phyloP scores from a whole-genome alignment of 1,284 basidiomycete species.

The Trichosporon asahii region DNA sequence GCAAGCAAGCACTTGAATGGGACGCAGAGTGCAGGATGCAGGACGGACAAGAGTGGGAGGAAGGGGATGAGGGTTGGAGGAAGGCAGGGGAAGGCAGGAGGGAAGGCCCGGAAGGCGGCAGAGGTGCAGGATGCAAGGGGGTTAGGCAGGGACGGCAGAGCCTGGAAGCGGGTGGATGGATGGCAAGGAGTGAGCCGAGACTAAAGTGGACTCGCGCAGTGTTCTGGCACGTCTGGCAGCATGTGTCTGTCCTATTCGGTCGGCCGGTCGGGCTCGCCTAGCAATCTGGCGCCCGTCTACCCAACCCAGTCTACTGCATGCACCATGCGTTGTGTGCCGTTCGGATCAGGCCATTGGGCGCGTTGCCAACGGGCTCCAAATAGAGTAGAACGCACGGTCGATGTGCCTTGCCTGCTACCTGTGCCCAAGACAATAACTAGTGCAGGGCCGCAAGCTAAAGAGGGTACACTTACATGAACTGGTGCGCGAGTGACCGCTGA shows the following conservation, averaged over 20 bases:
- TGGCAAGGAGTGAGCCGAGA: not conserved
- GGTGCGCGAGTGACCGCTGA: slow-evolving; percentile 6
- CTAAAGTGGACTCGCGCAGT: not conserved
- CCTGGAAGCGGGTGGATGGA: not conserved
- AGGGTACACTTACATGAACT: slow-evolving; percentile 6
- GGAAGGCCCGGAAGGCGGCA: too few species aligned
- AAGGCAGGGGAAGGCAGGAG: not conserved
- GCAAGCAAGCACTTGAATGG: not conserved
- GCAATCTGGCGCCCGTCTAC: not conserved
- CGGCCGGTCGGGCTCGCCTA: too few species aligned
- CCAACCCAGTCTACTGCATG: not conserved
- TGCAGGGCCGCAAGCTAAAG: not conserved
- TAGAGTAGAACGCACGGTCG: slow-evolving; percentile 5
- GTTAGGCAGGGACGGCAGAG: not conserved
- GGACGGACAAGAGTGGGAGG: not conserved
- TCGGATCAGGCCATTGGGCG: not conserved
- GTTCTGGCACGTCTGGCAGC: too few species aligned
- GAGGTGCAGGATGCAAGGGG: too few species aligned
- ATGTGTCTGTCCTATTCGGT: too few species aligned
- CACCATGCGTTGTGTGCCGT: not conserved
- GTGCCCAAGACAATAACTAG: not conserved
- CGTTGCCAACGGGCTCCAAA: not conserved
- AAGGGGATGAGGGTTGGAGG: not conserved
- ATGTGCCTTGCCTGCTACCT: not conserved
- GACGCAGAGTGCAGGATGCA: not conserved